Percentiles rank a stretch among this genome's conserved stretches.
Conservation (phyloP, 805 yeast genomes). For the Yarrowia keelungensis region DNA sequence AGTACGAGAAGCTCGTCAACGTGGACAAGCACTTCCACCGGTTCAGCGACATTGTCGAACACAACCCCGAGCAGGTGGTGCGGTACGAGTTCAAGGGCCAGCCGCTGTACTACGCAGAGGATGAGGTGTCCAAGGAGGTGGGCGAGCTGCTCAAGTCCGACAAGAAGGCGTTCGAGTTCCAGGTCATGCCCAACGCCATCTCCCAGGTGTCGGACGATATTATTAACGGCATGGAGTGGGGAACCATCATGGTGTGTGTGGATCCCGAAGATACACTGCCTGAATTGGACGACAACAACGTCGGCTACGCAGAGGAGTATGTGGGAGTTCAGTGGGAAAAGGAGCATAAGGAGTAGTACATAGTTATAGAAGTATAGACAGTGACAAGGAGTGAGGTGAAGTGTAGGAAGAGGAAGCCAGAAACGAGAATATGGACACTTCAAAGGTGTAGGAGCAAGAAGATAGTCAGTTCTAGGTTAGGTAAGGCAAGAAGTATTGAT, state of each 20-base stretch:
- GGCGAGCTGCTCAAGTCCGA: conserved; percentile 55
- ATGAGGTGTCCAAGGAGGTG: conserved; percentile 58
- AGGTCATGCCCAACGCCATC: conserved; percentile 92
- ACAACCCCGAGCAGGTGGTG: conserved; percentile 85
- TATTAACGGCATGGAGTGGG: conserved; percentile 95
- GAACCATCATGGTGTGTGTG: conserved; percentile 84
- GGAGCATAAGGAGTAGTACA: conserved; percentile 10
- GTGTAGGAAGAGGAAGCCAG: too few relatives aligned
- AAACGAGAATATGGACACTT: too few relatives aligned
- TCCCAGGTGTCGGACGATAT: conserved; percentile 54
- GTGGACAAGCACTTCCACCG: conserved; percentile 82
- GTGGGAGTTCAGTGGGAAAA: conserved; percentile 87
- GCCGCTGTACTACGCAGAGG: conserved; percentile 78
- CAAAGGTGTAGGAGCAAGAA: too few relatives aligned
- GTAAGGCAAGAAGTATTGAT: too few relatives aligned
- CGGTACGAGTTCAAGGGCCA: conserved; percentile 82
- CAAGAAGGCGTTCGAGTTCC: conserved; percentile 74
- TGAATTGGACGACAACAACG: conserved; percentile 63
- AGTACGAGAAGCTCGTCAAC: conserved; percentile 40
- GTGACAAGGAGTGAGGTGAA: background rate
- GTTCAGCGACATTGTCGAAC: conserved; percentile 75
- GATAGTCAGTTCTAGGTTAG: too few relatives aligned
- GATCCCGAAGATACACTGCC: conserved; percentile 68
- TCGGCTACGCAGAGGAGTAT: conserved; percentile 83
- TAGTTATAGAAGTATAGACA: background rate